Evolutionary conservation across 1,284 basidiomycete genomes (phyloP).

Genomic region (Amylostereum areolatum): DNA sequence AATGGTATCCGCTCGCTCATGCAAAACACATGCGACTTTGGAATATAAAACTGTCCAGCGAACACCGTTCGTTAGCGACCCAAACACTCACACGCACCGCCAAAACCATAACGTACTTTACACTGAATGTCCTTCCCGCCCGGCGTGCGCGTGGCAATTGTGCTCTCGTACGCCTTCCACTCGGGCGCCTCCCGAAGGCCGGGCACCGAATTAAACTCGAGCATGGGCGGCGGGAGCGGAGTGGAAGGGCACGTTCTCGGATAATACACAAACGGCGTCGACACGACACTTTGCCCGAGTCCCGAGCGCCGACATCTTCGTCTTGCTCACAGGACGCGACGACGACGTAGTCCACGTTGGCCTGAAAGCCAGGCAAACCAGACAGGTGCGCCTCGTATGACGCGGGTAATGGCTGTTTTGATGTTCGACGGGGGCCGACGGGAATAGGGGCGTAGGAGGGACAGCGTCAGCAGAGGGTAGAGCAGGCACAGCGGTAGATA

Average conservation of each 20-base stretch:
- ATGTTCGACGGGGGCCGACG: slow-evolving; percentile 10
- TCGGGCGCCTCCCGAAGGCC: slow-evolving; percentile 37
- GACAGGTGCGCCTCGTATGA: slow-evolving; percentile 55
- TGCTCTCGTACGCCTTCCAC: slow-evolving; percentile 47
- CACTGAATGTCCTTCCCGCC: slow-evolving; percentile 38
- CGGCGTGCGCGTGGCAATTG: slow-evolving; percentile 32
- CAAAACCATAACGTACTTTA: slow-evolving; percentile 31
- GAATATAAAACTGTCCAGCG: slow-evolving; percentile 39
- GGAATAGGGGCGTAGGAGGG: slow-evolving; percentile 7
- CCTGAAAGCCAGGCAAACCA: slow-evolving; percentile 62
- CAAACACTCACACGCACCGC: not conserved
- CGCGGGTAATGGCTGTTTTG: slow-evolving; percentile 51
- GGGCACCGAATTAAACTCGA: slow-evolving; percentile 17
- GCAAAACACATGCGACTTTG: slow-evolving; percentile 52
- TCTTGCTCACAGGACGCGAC: slow-evolving; percentile 39
- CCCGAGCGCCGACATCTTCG: slow-evolving; percentile 32
- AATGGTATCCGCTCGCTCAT: slow-evolving; percentile 58
- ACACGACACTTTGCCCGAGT: slow-evolving; percentile 42
- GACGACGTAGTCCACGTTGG: slow-evolving; percentile 55
- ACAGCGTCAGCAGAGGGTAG: not conserved
- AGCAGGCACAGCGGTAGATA: slow-evolving; percentile 1
- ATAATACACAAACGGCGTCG: slow-evolving; percentile 58
- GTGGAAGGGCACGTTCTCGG: slow-evolving; percentile 57
- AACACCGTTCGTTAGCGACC: not conserved
- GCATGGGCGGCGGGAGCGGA: slow-evolving; percentile 45